These are phyloP conservation scores for Kernera saxatilis DNA, from an alignment of 345 rosid species.

Conservation along the genomic window DNA sequence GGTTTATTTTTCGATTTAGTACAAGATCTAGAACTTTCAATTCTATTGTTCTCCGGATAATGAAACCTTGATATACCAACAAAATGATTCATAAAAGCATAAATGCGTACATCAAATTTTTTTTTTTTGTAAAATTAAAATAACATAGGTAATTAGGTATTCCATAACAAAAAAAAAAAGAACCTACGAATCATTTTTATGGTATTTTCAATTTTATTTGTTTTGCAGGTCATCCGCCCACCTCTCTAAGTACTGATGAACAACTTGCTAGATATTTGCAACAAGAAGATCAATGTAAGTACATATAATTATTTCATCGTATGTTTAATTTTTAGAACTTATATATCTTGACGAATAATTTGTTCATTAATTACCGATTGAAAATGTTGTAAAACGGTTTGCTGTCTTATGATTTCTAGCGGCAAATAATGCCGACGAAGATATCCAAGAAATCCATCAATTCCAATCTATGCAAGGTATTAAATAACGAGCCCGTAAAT, in stretches of 20 bases:
- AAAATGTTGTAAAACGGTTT: not conserved
- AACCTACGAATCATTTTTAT: not conserved
- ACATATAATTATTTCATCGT: not conserved
- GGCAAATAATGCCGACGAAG: not conserved
- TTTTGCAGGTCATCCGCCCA: slow-evolving; percentile 10
- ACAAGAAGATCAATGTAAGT: slow-evolving; percentile 7
- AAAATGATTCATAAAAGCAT: not conserved
- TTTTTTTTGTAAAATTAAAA: not conserved
- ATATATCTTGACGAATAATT: not conserved
- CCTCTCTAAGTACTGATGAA: slow-evolving; percentile 20
- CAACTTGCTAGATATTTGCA: slow-evolving; percentile 9
- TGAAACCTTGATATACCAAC: not conserved
- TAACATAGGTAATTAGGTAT: not conserved
- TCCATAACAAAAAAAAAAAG: not conserved
- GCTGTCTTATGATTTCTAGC: not conserved
- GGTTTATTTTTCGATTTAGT: no score
- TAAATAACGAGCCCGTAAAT: not conserved
- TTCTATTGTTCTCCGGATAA: not conserved
- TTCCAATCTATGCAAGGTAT: slow-evolving; percentile 7
- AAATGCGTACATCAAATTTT: not conserved
- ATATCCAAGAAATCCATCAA: not conserved
- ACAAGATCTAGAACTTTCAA: not conserved
- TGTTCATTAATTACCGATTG: not conserved
- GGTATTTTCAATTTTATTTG: not conserved
- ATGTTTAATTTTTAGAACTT: not conserved